phyloP scores from a whole-genome alignment of 371 early-diverging fungal genomes.

The Mortierella sp. region DNA sequence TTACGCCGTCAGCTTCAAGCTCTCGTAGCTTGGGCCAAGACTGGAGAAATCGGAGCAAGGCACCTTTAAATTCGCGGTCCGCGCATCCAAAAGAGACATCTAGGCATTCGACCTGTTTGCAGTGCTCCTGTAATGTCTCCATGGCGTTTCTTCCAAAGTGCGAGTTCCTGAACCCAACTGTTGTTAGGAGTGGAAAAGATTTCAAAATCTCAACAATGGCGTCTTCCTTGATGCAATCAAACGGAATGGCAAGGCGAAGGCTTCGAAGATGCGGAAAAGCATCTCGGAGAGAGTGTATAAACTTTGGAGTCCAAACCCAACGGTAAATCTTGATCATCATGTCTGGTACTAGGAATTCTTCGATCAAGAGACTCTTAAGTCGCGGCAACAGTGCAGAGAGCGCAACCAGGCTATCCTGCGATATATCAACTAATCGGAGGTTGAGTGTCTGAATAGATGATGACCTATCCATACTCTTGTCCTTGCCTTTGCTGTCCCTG shows the following conservation, averaged over 20 bases:
- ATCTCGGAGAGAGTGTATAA: constrained; percentile 28
- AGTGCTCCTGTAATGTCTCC: constrained; percentile 36
- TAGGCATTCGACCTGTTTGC: constrained; percentile 36
- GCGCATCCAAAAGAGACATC: constrained; percentile 39
- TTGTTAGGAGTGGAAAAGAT: constrained; percentile 32
- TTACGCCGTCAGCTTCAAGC: constrained; percentile 42
- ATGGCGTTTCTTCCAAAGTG: constrained; percentile 33
- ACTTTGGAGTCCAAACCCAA: constrained; percentile 41
- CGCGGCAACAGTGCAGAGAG: constrained; percentile 22
- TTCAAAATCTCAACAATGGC: constrained; percentile 46
- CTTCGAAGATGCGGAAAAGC: constrained; percentile 29
- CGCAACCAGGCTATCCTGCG: constrained; percentile 38
- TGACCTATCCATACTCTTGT: constrained; percentile 1
- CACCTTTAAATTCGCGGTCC: constrained; percentile 23
- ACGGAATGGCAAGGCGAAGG: constrained; percentile 39
- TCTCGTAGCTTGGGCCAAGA: constrained; percentile 24
- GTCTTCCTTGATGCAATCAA: constrained; percentile 43
- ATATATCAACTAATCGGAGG: constrained; percentile 48
- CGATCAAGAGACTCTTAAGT: constrained; percentile 31
- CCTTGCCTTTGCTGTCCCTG: constrained; percentile 6
- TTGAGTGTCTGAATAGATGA: constrained; percentile 32
- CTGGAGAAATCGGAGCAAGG: constrained; percentile 36
- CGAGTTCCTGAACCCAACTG: constrained; percentile 44
- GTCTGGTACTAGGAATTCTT: constrained; percentile 46
- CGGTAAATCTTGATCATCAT: constrained; percentile 56